Percentiles rank a stretch among this genome's conserved stretches.
phyloP scores from a whole-genome alignment of 2,329 filamentous ascomycete species.

The Dactylellina leptospora region DNA sequence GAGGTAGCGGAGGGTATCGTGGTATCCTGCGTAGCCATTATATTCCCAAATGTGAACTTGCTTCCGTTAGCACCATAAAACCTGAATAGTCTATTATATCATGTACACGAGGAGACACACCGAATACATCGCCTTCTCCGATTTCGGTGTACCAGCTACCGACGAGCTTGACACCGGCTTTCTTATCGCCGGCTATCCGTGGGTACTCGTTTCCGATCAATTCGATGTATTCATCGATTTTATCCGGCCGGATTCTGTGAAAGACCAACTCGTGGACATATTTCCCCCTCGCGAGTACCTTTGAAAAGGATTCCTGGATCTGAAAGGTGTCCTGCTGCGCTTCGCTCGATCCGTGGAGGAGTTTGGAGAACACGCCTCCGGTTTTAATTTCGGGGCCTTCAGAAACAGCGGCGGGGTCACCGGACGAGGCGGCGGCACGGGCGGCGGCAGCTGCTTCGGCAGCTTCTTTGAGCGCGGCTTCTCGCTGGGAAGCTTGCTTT shows the following conservation, averaged over 20 bases:
- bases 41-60: conserved; percentile 99
- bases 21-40: conserved; percentile 85
- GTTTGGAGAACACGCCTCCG: conserved; percentile 71
- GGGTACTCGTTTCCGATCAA: conserved; percentile 93
- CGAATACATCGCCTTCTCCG: conserved; percentile 94
- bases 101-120: conserved; percentile 69
- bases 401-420: conserved; percentile 60
- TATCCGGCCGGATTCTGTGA: conserved; percentile 93
- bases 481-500: conserved; percentile 69
- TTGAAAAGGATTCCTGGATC: conserved; percentile 94
- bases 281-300: conserved; percentile 92
- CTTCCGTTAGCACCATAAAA: no score
- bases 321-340: conserved; percentile 92
- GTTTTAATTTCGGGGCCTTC: conserved; percentile 62
- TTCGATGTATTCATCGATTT: conserved; percentile 91
- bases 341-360: conserved; percentile 97
- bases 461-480: conserved; percentile 76
- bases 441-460: conserved; percentile 69
- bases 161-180: conserved; percentile 95
- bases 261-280: conserved; percentile 98
- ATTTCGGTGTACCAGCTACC: conserved; percentile 99
- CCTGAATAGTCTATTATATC: background rate
- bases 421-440: conserved; percentile 43
- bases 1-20: conserved; percentile 87
- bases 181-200: conserved; percentile 79